Evolutionary conservation across 257 asterid species (phyloP).

Genomic region (Rhazya stricta): DNA sequence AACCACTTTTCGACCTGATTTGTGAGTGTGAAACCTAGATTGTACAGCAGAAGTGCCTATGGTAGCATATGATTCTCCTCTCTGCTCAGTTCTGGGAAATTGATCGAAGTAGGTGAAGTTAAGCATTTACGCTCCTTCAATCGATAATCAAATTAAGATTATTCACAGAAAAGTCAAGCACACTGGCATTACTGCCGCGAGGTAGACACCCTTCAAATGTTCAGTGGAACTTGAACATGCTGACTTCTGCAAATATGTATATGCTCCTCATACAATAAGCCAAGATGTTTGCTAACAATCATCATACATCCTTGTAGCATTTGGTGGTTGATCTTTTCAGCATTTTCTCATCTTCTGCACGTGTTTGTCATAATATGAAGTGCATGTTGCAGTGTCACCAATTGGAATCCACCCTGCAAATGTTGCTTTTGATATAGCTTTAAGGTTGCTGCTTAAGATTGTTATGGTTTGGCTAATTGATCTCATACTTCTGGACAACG

Average conservation of each 20-base stretch:
- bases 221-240: neutral
- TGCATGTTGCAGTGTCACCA: neutral
- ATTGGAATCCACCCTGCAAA: no score
- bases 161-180: neutral
- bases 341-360: neutral
- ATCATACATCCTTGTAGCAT: neutral
- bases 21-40: neutral
- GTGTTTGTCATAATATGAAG: neutral
- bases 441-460: neutral
- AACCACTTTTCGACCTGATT: neutral
- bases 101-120: neutral
- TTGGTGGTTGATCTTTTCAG: neutral
- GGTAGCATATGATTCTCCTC: neutral
- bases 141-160: neutral
- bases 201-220: neutral
- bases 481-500: neutral
- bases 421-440: no score
- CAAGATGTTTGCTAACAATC: neutral
- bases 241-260: neutral
- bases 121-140: neutral
- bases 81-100: neutral
- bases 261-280: neutral
- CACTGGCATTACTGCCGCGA: no score
- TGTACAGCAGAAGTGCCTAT: neutral
- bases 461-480: neutral